These are phyloP conservation scores for Serendipita vermifera DNA, from an alignment of 768 basidiomycete genomes.

Conservation along the genomic window DNA sequence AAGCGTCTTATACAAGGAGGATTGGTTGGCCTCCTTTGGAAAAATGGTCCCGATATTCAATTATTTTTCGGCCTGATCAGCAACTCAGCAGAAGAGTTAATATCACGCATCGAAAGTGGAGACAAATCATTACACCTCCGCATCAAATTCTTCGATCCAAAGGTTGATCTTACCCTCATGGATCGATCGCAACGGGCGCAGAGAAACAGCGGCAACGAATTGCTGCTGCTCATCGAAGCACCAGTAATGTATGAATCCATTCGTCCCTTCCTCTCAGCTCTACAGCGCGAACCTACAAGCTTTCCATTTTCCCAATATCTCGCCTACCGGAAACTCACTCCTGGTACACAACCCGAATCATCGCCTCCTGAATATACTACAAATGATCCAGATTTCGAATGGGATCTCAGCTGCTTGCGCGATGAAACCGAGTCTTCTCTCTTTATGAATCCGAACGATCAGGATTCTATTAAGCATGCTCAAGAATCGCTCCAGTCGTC, in stretches of 20 bases:
- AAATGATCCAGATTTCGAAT: conserved; percentile 39
- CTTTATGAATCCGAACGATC: conserved; percentile 31
- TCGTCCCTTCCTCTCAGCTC: conserved; percentile 51
- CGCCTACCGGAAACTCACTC: no score
- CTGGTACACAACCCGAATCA: no score
- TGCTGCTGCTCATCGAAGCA: conserved; percentile 40
- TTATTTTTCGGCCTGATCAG: conserved; percentile 12
- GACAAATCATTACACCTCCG: conserved; percentile 31
- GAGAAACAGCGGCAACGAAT: conserved; percentile 13
- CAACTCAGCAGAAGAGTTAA: background rate
- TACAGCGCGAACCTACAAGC: conserved; percentile 41
- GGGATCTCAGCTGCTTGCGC: conserved; percentile 43
- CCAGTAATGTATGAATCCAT: conserved; percentile 56
- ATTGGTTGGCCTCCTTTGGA: conserved; percentile 51
- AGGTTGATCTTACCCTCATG: conserved; percentile 34
- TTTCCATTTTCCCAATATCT: conserved; percentile 45
- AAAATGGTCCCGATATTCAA: conserved; percentile 19
- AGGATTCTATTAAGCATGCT: conserved; percentile 33
- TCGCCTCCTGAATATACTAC: conserved; percentile 45
- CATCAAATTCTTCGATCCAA: conserved; percentile 51
- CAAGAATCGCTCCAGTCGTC: conserved; percentile 30
- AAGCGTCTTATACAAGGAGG: conserved; percentile 50
- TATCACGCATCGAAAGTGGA: background rate
- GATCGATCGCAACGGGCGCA: background rate
- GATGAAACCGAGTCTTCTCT: conserved; percentile 27